Evolutionary conservation across 306 rosid species (phyloP), one percentile per base, ranked within the genome.

Genomic region (Oxytropis ochrocephala): DNA sequence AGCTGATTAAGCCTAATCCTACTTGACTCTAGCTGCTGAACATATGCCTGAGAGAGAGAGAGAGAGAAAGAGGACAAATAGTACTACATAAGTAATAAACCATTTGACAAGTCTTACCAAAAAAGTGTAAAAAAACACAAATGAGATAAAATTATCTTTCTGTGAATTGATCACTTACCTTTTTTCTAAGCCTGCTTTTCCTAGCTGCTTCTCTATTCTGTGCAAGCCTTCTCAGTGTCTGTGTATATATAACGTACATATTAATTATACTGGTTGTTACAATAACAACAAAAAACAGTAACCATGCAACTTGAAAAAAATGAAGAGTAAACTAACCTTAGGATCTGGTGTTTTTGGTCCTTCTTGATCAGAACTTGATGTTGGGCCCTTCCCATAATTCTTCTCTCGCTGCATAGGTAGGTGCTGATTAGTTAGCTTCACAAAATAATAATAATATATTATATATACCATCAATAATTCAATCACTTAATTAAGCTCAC

Each of bases 181-280:
- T 95, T 79, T 95, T 95, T 64, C 99, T 87, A 6, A 95, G 95
- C 86, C 99, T 91, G 91, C 99, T 91, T 80, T 95, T 95, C 81
- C 96, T 89, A 12, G 99, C 99, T 53, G 99, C 99, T 75, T 95
- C 99, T 75, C 99, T 89, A 85, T 95, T 95, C 85, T 95, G 99
- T 62, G 99, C 99, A 63, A 95, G 95, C 79, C 99, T 85, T 83
- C 99, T 91, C 11, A 95, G 76, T 11, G 88, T 91, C 99, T 95
- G 83, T 77, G 62, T 18, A 63, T 11, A 63, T 29, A 55, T 12
- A 52, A 33, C 64, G 29, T 64, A 63, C 50, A 5, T 18, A 18
- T 27, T 11, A 6, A 50, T 39, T 60, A 71, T 35, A 71, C 44
- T 56, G 5, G 48, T 42, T 41, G 3, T 41, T 7, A 52, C 8